A percentile compares a stretch with the other conserved stretches of the same genome.
phyloP scores from a whole-genome alignment of 495 filamentous ascomycete species.

The Aspergillus panamensis region DNA sequence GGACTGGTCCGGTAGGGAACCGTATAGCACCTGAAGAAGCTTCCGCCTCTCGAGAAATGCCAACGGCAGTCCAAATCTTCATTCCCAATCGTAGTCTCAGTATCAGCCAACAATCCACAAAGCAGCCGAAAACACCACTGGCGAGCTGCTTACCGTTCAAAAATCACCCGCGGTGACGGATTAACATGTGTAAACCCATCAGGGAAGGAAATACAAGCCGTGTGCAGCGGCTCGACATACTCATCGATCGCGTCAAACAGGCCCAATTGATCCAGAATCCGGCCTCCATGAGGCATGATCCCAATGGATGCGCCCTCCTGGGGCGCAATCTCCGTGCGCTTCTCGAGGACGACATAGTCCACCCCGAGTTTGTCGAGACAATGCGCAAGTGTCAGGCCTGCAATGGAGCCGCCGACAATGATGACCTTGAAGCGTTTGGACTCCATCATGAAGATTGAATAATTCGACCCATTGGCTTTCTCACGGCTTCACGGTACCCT shows the following conservation, averaged over 20 bases:
- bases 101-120: not conserved
- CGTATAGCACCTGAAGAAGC: conserved; percentile 28
- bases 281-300: conserved; percentile 32
- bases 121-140: not conserved
- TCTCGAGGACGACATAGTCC: conserved; percentile 33
- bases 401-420: conserved; percentile 49
- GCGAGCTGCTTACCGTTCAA: conserved; percentile 1
- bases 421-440: conserved; percentile 39
- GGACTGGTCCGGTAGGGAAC: conserved; percentile 10
- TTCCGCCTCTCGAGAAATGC: conserved; percentile 32
- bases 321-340: conserved; percentile 30
- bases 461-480: no score
- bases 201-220: conserved; percentile 12
- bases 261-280: conserved; percentile 49
- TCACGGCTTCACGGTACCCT: no score
- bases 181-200: conserved; percentile 19
- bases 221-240: conserved; percentile 14
- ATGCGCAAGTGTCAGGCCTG: conserved; percentile 39
- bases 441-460: no score
- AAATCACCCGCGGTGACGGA: conserved; percentile 7
- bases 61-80: conserved; percentile 22
- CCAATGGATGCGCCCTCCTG: conserved; percentile 37
- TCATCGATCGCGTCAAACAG: conserved; percentile 31
- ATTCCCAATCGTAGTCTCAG: not conserved
- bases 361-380: not conserved